These are phyloP conservation scores for Sphaerulina vaccinii DNA, from an alignment of 2,329 filamentous ascomycete genomes.

Conservation along the genomic window DNA sequence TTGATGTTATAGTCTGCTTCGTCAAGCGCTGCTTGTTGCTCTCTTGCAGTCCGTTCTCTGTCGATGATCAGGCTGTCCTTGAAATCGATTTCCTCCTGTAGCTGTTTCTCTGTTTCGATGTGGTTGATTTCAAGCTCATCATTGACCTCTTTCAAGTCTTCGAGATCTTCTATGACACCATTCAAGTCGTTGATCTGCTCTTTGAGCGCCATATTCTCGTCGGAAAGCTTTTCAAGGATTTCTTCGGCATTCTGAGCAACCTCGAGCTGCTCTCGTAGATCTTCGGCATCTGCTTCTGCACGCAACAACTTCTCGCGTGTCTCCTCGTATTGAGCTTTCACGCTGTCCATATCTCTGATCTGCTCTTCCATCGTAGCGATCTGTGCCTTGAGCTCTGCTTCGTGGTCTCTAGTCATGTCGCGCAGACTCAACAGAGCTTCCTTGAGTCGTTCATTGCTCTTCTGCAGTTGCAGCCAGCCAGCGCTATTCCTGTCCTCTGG, in stretches of 20 bases:
- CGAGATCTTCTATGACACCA: constrained; percentile 79
- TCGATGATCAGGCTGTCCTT: constrained; percentile 83
- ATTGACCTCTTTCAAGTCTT: constrained; percentile 85
- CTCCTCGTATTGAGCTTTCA: constrained; percentile 62
- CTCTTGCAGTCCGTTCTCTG: constrained; percentile 66
- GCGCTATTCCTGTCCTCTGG: constrained; percentile 83
- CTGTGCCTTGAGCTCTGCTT: constrained; percentile 73
- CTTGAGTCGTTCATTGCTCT: constrained; percentile 80
- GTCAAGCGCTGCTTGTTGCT: constrained; percentile 77
- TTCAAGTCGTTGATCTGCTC: constrained; percentile 82
- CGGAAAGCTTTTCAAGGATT: constrained; percentile 88
- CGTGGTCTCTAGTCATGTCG: constrained; percentile 82
- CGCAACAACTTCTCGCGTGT: constrained; percentile 71
- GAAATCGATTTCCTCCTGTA: constrained; percentile 90
- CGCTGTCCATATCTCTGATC: constrained; percentile 42
- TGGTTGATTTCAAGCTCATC: constrained; percentile 94
- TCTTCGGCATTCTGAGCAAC: constrained; percentile 84
- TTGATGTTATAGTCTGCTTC: constrained; percentile 89
- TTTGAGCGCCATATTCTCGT: constrained; percentile 78
- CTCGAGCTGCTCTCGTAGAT: constrained; percentile 87
- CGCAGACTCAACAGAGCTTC: constrained; percentile 81
- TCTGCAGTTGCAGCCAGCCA: constrained; percentile 88
- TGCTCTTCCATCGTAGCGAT: constrained; percentile 41
- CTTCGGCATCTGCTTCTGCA: constrained; percentile 73
- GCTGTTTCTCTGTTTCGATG: constrained; percentile 86